Evolutionary conservation across 2,329 filamentous ascomycete genomes (phyloP).

Genomic region (Penicillium palitans): DNA sequence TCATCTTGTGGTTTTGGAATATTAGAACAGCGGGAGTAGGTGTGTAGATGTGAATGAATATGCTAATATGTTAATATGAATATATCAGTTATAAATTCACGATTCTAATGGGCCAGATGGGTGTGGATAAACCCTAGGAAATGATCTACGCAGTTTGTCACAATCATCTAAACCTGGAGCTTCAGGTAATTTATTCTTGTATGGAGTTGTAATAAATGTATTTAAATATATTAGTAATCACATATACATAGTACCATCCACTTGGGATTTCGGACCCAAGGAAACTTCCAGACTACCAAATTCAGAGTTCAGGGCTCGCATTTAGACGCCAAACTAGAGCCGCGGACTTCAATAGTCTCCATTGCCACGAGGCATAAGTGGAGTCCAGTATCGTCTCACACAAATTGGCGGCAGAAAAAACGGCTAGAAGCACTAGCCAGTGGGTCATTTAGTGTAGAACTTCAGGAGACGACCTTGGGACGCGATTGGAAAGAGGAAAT

Average conservation of each 20-base stretch:
- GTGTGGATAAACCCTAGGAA: background rate
- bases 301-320: background rate
- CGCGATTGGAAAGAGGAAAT: background rate
- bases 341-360: conserved; percentile 13
- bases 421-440: conserved; percentile 31
- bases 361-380: conserved; percentile 12
- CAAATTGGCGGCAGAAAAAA: conserved; percentile 21
- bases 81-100: background rate
- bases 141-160: background rate
- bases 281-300: background rate
- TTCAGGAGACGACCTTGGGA: conserved; percentile 22
- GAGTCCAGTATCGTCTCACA: background rate
- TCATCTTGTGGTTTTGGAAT: background rate
- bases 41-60: background rate
- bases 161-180: background rate
- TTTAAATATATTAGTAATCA: background rate
- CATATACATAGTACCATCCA: too few relatives aligned
- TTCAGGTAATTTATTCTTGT: background rate
- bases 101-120: background rate
- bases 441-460: conserved; percentile 23
- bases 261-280: background rate
- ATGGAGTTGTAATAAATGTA: background rate
- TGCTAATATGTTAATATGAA: background rate
- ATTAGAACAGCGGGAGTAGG: background rate
- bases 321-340: background rate